A percentile compares a stretch with the other conserved stretches of the same genome.
These are phyloP conservation scores for Usnea hakonensis DNA, from an alignment of 495 filamentous ascomycete species.

Conservation along the genomic window DNA sequence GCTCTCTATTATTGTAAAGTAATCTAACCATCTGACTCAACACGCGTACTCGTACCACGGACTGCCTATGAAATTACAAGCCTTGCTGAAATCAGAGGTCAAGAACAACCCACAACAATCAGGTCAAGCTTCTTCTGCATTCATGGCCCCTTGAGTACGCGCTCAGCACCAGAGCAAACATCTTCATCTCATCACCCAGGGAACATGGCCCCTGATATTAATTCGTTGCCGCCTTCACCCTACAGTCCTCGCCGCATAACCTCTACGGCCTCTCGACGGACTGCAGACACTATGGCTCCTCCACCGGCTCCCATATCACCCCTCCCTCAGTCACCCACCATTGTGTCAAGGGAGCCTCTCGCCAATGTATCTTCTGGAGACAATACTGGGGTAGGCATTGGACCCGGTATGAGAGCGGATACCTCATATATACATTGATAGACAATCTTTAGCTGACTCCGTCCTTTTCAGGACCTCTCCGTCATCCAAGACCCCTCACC, in stretches of 20 bases:
- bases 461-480: conserved; percentile 47
- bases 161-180: not conserved
- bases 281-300: conserved; percentile 43
- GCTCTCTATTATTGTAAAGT: not conserved
- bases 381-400: conserved; percentile 49
- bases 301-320: conserved; percentile 34
- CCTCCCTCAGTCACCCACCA: conserved; percentile 27
- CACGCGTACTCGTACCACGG: not conserved
- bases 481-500: conserved; percentile 78
- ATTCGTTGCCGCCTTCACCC: conserved; percentile 51
- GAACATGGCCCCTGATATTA: conserved; percentile 55
- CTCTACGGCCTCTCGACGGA: conserved; percentile 39
- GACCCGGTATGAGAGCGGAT: conserved; percentile 41
- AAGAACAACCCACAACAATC: not conserved
- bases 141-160: conserved; percentile 7
- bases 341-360: conserved; percentile 22
- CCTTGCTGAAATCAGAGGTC: not conserved
- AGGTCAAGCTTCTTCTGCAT: not conserved
- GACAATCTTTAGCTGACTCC: not conserved
- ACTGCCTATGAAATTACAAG: not conserved
- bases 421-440: not conserved
- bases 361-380: conserved; percentile 29
- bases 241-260: conserved; percentile 37
- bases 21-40: not conserved
- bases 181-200: not conserved